A percentile compares a stretch with the other conserved stretches of the same genome.
phyloP scores from a whole-genome alignment of 2,329 filamentous ascomycete species.

The Alternaria sp. region DNA sequence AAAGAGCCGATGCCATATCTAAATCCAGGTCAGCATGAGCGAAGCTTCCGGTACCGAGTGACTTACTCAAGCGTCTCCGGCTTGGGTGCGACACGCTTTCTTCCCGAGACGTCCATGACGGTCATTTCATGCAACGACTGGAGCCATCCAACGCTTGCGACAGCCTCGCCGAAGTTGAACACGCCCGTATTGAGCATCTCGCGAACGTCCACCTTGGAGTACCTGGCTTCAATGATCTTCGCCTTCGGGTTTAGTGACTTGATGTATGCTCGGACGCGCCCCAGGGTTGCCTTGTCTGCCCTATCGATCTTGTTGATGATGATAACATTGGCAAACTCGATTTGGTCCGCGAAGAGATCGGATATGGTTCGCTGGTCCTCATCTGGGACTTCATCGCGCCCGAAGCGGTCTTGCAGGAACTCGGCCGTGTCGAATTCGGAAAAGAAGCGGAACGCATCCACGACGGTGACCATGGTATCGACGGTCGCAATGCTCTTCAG shows the following conservation, averaged over 20 bases:
- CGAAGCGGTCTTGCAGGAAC: slow-evolving; percentile 68
- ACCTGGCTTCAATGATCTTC: slow-evolving; percentile 67
- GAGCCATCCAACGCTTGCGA: slow-evolving; percentile 72
- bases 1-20: slow-evolving; percentile 74
- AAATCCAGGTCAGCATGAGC: neutral
- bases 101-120: slow-evolving; percentile 61
- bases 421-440: slow-evolving; percentile 75
- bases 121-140: slow-evolving; percentile 73
- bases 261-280: slow-evolving; percentile 61
- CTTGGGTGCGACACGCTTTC: slow-evolving; percentile 66
- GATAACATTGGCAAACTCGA: slow-evolving; percentile 78
- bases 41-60: neutral
- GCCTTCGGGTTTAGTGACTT: slow-evolving; percentile 70
- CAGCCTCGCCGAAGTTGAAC: slow-evolving; percentile 70
- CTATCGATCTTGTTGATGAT: slow-evolving; percentile 74
- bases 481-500: slow-evolving; percentile 70
- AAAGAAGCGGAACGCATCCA: slow-evolving; percentile 76
- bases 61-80: slow-evolving; percentile 72
- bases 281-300: slow-evolving; percentile 56
- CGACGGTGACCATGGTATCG: slow-evolving; percentile 74
- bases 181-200: slow-evolving; percentile 70
- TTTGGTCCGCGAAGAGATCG: slow-evolving; percentile 77
- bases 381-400: slow-evolving; percentile 60
- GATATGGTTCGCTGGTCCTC: slow-evolving; percentile 78
- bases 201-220: slow-evolving; percentile 65